These are phyloP conservation scores for Apophysomyces sp. DNA, from an alignment of 371 early-diverging fungal genomes.

Conservation along the genomic window DNA sequence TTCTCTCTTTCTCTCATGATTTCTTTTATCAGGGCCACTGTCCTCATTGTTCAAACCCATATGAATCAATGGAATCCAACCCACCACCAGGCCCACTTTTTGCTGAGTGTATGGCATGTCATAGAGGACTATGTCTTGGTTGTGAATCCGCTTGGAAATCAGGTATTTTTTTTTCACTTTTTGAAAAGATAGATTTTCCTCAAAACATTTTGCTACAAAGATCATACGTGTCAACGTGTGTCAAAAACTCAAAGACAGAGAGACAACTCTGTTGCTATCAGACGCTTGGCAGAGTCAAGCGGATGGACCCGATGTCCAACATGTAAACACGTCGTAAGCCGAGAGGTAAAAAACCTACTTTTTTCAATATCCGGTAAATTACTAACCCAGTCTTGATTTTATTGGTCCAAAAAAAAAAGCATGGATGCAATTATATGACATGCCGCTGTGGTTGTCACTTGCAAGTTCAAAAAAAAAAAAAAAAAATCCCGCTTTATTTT, in stretches of 20 bases:
- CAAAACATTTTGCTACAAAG: background rate
- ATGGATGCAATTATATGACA: background rate
- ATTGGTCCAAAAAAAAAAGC: too few species aligned
- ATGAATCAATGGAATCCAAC: background rate
- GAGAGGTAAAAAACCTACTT: background rate
- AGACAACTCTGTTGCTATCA: background rate
- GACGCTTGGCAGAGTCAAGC: background rate
- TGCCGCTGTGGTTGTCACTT: background rate
- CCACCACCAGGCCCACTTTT: background rate
- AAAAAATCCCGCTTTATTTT: background rate
- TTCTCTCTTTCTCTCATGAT: background rate
- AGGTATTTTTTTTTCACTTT: background rate
- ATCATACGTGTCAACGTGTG: background rate
- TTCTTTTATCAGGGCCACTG: background rate
- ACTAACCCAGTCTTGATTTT: too few species aligned
- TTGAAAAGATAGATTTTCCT: too few species aligned
- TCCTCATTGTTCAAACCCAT: background rate
- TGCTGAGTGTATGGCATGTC: constrained; percentile 4
- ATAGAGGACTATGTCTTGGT: constrained; percentile 4
- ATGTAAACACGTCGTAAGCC: background rate
- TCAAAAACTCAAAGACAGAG: background rate
- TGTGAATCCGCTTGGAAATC: constrained; percentile 1
- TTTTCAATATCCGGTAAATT: too few species aligned
- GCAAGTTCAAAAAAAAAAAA: background rate
- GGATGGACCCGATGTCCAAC: background rate